These are phyloP conservation scores for Aspergillus funiculosus DNA, from an alignment of 495 filamentous ascomycete species.

Conservation along the genomic window DNA sequence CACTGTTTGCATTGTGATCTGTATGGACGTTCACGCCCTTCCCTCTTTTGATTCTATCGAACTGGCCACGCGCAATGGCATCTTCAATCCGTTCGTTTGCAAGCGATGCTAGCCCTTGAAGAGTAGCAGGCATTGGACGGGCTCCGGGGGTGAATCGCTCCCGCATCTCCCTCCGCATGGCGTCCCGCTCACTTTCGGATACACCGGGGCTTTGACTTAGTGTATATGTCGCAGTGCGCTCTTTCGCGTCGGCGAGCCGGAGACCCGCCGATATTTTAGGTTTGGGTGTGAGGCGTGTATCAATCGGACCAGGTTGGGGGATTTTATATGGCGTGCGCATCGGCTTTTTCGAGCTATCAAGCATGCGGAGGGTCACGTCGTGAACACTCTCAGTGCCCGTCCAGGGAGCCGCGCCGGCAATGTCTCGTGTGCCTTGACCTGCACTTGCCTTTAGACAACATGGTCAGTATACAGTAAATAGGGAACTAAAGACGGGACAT, in stretches of 20 bases:
- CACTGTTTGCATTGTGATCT: conserved; percentile 76
- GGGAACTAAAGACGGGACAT: conserved; percentile 17
- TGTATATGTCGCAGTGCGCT: conserved; percentile 68
- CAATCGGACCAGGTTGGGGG: conserved; percentile 48
- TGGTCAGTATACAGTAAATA: conserved; percentile 2
- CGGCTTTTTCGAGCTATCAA: conserved; percentile 69
- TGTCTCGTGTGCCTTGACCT: conserved; percentile 64
- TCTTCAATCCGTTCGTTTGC: conserved; percentile 94
- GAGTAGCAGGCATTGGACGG: conserved; percentile 67
- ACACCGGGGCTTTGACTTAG: conserved; percentile 54
- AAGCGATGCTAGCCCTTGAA: conserved; percentile 73
- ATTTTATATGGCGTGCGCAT: conserved; percentile 51
- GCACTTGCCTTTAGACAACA: conserved; percentile 44
- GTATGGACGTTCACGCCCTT: conserved; percentile 62
- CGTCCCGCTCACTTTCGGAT: conserved; percentile 63
- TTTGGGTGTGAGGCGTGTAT: conserved; percentile 53
- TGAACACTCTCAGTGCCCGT: conserved; percentile 65
- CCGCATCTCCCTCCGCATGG: conserved; percentile 63
- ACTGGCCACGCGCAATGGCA: conserved; percentile 86
- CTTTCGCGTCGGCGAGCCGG: conserved; percentile 70
- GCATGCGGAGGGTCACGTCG: conserved; percentile 82
- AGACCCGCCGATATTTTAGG: conserved; percentile 44
- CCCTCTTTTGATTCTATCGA: conserved; percentile 79
- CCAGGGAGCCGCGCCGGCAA: conserved; percentile 71
- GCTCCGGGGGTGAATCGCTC: conserved; percentile 73